These are phyloP conservation scores for Moricandia moricandioides DNA, from an alignment of 345 rosid genomes.

Conservation along the genomic window DNA sequence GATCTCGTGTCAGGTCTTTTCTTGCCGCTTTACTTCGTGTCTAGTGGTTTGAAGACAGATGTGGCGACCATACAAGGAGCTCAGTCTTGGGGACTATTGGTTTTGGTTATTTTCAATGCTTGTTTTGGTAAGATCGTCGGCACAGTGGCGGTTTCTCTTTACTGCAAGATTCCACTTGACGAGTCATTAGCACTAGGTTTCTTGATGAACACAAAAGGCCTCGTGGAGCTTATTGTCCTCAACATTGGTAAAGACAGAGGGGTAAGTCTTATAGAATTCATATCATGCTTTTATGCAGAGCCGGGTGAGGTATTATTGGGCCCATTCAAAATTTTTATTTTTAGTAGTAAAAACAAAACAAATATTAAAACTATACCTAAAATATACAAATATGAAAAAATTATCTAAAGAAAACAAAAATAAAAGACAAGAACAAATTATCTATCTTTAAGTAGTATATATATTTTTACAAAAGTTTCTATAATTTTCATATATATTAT, in stretches of 20 bases:
- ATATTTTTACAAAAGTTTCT: too few species aligned
- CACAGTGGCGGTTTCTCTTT: slow-evolving; percentile 42
- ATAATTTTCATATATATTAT: too few species aligned
- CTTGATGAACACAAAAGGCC: slow-evolving; percentile 68
- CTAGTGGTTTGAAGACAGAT: slow-evolving; percentile 54
- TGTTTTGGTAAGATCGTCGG: slow-evolving; percentile 57
- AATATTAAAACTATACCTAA: too few species aligned
- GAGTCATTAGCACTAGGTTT: slow-evolving; percentile 56
- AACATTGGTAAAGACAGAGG: slow-evolving; percentile 61
- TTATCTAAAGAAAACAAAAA: too few species aligned
- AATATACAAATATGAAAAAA: too few species aligned
- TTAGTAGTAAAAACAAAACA: too few species aligned
- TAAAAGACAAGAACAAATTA: too few species aligned
- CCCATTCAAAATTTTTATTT: too few species aligned
- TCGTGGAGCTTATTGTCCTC: slow-evolving; percentile 45
- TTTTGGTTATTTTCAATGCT: slow-evolving; percentile 49
- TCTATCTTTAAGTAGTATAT: too few species aligned
- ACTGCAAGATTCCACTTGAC: slow-evolving; percentile 44
- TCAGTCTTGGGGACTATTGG: slow-evolving; percentile 49
- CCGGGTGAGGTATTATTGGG: too few species aligned
- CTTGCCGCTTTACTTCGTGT: slow-evolving; percentile 56
- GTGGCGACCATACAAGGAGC: slow-evolving; percentile 46
- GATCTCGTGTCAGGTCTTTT: slow-evolving; percentile 53
- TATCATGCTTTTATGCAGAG: too few species aligned
- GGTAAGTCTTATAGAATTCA: slow-evolving; percentile 12